Evolutionary conservation across 192 early-diverging fungal genomes (phyloP).

Genomic region (Entomortierella chlamydospora): DNA sequence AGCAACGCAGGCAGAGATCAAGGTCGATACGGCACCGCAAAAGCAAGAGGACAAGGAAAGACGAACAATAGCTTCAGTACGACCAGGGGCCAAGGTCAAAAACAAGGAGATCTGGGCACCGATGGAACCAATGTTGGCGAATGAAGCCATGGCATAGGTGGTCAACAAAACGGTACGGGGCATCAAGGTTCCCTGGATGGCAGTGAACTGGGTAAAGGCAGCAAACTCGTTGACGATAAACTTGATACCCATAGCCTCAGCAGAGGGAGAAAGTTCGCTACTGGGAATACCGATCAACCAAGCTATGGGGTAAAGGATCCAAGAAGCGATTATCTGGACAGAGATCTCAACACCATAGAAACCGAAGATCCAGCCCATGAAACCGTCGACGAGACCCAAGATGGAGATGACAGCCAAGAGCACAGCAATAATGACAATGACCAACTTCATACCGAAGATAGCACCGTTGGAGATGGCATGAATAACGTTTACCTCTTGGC

Average conservation of each 20-base stretch:
- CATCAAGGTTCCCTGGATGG: slow-evolving; percentile 55
- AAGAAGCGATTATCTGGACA: slow-evolving; percentile 79
- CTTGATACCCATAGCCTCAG: slow-evolving; percentile 71
- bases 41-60: slow-evolving; percentile 84
- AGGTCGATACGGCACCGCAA: slow-evolving; percentile 82
- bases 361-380: slow-evolving; percentile 78
- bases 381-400: slow-evolving; percentile 74
- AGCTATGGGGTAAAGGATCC: slow-evolving; percentile 75
- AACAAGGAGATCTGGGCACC: slow-evolving; percentile 85
- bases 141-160: slow-evolving; percentile 87
- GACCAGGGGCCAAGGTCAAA: slow-evolving; percentile 78
- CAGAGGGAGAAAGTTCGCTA: slow-evolving; percentile 32
- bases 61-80: slow-evolving; percentile 75
- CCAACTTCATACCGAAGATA: slow-evolving; percentile 81
- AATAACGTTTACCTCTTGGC: slow-evolving; percentile 78
- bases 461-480: slow-evolving; percentile 90
- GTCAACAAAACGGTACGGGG: slow-evolving; percentile 63
- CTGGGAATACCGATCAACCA: slow-evolving; percentile 63
- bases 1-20: slow-evolving; percentile 83
- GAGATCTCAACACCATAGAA: slow-evolving; percentile 69
- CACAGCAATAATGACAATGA: slow-evolving; percentile 78
- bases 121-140: slow-evolving; percentile 87
- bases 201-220: slow-evolving; percentile 73
- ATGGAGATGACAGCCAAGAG: slow-evolving; percentile 82
- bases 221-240: slow-evolving; percentile 91